Evolutionary conservation across 192 early-diverging fungal species (phyloP), one percentile per base, ranked within the genome.

Genomic region (Mortierella antarctica): DNA sequence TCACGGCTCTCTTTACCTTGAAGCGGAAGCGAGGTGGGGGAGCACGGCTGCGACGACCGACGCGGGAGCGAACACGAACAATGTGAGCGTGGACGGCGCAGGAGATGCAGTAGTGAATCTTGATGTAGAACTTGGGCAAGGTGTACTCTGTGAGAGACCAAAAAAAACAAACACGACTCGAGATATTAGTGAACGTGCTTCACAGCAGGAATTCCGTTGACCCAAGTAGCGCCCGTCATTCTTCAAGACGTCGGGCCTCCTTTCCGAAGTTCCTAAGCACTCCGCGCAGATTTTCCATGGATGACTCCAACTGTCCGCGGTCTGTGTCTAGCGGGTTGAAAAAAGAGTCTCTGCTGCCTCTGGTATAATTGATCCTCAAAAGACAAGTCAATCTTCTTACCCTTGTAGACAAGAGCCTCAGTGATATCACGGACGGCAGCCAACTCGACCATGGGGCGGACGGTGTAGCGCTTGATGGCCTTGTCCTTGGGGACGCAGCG

Each of bases 121-220:
- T 98, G 90, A 97, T 91, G 93, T 99, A 99, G 84, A 98, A 89
- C 90, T 98, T 99, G 88, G 98, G 98, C 73, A 98, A 91, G 62
- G 92, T 92, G 88, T 98, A 98, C 87, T 94, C 88, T 87, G 93
- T 96, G 86, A 31, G 31, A 31, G 93, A 95, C 59, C 92, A 93
- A 46, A 95, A 87, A 84, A 93, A 96, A 12, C 6, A 56, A 52
- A 11, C 9, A 11, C 15, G n/a, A n/a, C 2, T 51, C 50, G 50
- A 15, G 50, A 12, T 12, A 51, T 12, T 51, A n/a, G 12, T 12
- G 12, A 51, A 51, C 12, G n/a, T 51, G 50, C 50, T 15, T 51
- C 13, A 50, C 15, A 50, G 49, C 15, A 15, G 9, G 12, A 15
- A 57, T 61, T 8, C 6, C 41, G 6, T 61, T 39, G 31, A 31